phyloP scores from a whole-genome alignment of 306 rosid species.

The Begonia loranthoides region DNA sequence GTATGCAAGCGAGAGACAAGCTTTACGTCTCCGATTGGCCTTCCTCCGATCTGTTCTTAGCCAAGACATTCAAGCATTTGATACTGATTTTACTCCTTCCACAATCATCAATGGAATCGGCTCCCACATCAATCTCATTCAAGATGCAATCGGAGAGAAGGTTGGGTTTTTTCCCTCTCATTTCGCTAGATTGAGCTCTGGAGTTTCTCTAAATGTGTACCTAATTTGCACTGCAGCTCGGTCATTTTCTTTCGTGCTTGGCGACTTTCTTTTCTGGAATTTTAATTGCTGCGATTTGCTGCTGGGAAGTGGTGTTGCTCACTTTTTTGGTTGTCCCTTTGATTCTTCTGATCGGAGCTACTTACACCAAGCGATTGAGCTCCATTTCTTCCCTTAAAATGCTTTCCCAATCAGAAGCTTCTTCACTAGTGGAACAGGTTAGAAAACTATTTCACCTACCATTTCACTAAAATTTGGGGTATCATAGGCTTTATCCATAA shows the following conservation, averaged over 20 bases:
- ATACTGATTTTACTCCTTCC: conserved; percentile 61
- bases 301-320: conserved; percentile 67
- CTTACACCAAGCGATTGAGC: conserved; percentile 70
- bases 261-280: conserved; percentile 64
- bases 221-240: conserved; percentile 38
- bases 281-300: conserved; percentile 56
- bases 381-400: conserved; percentile 42
- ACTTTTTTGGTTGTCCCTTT: conserved; percentile 55
- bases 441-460: background rate
- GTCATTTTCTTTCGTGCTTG: conserved; percentile 51
- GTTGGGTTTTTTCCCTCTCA: conserved; percentile 14
- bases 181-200: no score
- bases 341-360: conserved; percentile 66
- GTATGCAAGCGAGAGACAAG: conserved; percentile 79
- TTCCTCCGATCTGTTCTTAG: conserved; percentile 54
- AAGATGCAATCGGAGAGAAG: conserved; percentile 82
- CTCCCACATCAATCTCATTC: conserved; percentile 59
- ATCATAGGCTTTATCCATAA: background rate
- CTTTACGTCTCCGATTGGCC: conserved; percentile 44
- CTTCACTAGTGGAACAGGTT: conserved; percentile 79
- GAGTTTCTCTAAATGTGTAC: no score
- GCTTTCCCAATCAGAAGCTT: conserved; percentile 51
- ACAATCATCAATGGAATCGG: conserved; percentile 63
- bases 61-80: conserved; percentile 82
- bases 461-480: background rate